Evolutionary conservation across 345 rosid species (phyloP), one percentile per base, ranked within the genome.

Genomic region (Gossypium herbaceum): DNA sequence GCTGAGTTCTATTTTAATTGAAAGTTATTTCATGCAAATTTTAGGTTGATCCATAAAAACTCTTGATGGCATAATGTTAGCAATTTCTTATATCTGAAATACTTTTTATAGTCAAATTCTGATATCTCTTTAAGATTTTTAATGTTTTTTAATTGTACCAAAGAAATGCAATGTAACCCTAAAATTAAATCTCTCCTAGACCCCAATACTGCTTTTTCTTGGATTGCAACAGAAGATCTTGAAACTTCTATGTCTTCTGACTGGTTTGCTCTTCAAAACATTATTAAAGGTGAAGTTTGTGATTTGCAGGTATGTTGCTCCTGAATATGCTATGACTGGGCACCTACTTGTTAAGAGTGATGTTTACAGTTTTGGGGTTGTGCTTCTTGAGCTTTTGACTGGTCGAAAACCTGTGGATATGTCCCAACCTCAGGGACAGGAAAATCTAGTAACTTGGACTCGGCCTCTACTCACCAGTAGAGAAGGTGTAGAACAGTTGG

Each of bases 281-380:
- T 58, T 47, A n/a, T 7, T 34, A 47, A 45, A n/a, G 72, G 13
- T 9, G 48, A 51, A 51, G 19, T 17, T 60, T 34, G 58, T 71
- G 45, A 62, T 34, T 65, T 81, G 85, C 85, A 96, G 99, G 86
- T 96, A 96, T 69, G 99, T 96, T 78, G 99, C 99, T 50, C 99
- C 99, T 0, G 99, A 96, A 78, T 96, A 96, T 78, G 99, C 99
- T 73, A 96, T 96, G 99, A 96, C 99, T 27, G 99, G 99, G 75
- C 99, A 96, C 86, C 87, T 96, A 51, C 92, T 96, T 15, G 99
- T 93, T 56, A 96, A 96, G 88, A 96, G 99, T 60, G 99, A 96
- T 79, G 99, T 96, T 22, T 96, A 96, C 69, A 96, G 99, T 80
- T 96, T 90, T 62, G 99, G 99, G 45, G 99, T 96, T 68, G 98